phyloP scores from a whole-genome alignment of 202 grass and related monocot species.

The Tripidium arundinaceum region DNA sequence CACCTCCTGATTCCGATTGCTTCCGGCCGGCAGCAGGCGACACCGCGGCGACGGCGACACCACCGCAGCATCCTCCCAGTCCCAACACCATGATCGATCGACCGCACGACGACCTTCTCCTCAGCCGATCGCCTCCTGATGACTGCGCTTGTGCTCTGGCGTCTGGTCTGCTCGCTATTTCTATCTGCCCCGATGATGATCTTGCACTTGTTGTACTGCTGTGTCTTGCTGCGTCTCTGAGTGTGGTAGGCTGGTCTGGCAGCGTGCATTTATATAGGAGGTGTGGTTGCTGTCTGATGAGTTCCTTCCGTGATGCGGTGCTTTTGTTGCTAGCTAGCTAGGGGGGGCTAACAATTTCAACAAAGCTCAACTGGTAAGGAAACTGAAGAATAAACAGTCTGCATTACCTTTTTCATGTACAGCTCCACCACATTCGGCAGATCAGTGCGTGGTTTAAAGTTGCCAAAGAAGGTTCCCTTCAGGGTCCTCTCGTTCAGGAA shows the following conservation, averaged over 20 bases:
- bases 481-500: constrained; percentile 87
- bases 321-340: neutral
- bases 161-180: neutral
- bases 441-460: constrained; percentile 83
- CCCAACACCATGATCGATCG: too few species aligned
- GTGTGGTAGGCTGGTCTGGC: neutral
- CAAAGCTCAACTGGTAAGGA: neutral
- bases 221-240: neutral
- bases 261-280: neutral
- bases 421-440: constrained; percentile 84
- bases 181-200: neutral
- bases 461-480: constrained; percentile 95
- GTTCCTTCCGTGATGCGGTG: neutral
- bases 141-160: neutral
- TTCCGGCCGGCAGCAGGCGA: too few species aligned
- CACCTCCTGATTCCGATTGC: too few species aligned
- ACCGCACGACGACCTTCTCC: neutral
- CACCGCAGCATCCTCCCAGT: too few species aligned
- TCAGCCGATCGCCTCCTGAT: neutral
- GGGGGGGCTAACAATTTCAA: neutral
- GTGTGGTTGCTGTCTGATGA: neutral
- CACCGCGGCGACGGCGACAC: too few species aligned
- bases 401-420: constrained; percentile 85
- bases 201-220: neutral
- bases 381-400: neutral